These are phyloP conservation scores for Dryadomyces quercus-mongolicae DNA, from an alignment of 2,329 filamentous ascomycete species.

Conservation along the genomic window DNA sequence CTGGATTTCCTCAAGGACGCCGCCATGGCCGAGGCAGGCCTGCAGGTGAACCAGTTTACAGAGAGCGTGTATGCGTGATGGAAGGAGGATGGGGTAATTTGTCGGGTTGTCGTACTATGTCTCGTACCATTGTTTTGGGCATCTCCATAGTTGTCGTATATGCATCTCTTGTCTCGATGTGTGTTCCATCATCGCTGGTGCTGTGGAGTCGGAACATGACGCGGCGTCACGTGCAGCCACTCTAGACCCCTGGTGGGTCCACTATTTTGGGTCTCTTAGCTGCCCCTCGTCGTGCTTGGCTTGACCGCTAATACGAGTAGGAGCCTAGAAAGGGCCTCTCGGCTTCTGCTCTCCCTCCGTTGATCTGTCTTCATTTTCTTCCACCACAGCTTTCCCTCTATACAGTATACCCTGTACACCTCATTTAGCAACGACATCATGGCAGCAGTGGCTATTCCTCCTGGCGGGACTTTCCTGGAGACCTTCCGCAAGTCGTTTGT, in stretches of 20 bases:
- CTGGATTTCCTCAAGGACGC: constrained; percentile 73
- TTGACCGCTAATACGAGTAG: not conserved
- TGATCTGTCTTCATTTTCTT: not conserved
- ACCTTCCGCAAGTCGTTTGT: constrained; percentile 74
- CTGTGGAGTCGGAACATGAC: not conserved
- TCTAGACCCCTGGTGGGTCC: not conserved
- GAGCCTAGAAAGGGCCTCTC: not conserved
- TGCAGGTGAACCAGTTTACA: constrained; percentile 77
- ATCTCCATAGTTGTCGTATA: not conserved
- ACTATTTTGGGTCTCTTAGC: not conserved
- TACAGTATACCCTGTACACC: no score
- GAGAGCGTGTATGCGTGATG: constrained; percentile 70
- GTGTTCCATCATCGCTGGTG: not conserved
- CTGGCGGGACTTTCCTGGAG: constrained; percentile 72
- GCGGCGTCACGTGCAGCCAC: constrained; percentile 8
- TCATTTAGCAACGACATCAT: no score
- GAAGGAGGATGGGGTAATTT: not conserved
- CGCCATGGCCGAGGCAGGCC: constrained; percentile 77
- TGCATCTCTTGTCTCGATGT: not conserved
- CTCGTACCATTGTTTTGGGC: not conserved
- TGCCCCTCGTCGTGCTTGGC: not conserved
- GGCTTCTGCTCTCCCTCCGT: not conserved
- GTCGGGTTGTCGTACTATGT: not conserved
- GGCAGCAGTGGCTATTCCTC: constrained; percentile 38
- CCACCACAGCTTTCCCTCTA: not conserved